Evolutionary conservation across 768 basidiomycete species (phyloP), one percentile per base, ranked within the genome.

Genomic region (Tulasnella sp.): DNA sequence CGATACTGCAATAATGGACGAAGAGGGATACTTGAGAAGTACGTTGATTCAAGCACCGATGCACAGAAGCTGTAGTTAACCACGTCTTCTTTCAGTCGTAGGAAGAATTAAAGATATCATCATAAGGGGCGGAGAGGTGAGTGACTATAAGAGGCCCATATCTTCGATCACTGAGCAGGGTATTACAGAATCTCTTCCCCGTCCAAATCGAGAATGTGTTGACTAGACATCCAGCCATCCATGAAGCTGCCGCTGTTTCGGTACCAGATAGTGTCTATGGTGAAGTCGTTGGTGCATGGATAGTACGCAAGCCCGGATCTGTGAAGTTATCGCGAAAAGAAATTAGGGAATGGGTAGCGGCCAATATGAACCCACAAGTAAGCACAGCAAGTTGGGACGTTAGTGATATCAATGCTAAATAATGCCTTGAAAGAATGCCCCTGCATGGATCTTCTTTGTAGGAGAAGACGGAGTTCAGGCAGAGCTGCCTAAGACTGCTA

Each of bases 61-160:
- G 12, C 34, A 19, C 12, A 28, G 15, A n/a, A n/a, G n/a, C n/a
- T n/a, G 33, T 24, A 1, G 19, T 10, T 16, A 47, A 32, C 43
- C 43, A 29, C 19, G 16, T 15, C 47, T 29, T 43, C 19, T 35
- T 5, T 5, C 43, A 88, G 85, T 88, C 50, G 83, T 86, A 41
- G 79, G 84, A 39, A 70, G 85, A 53, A 80, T 78, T 48, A 88
- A 88, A 77, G 86, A 89, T 62, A 76, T 88, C 46, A 86, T 89
- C 58, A 88, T 89, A 56, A 79, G 86, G 16, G 86, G 84, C 15
- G 86, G 86, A 56, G 86, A 89, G 72, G 82, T 81, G 54, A 9
- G 66, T 40, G 15, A 3, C 5, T 9, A 32, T 24, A 3, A n/a
- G 6, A 25, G 37, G 27, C 34, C 32, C 33, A 22, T 5, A 1